Conservation (phyloP, 148 eudicot genomes). For the Limonium bicolor region DNA sequence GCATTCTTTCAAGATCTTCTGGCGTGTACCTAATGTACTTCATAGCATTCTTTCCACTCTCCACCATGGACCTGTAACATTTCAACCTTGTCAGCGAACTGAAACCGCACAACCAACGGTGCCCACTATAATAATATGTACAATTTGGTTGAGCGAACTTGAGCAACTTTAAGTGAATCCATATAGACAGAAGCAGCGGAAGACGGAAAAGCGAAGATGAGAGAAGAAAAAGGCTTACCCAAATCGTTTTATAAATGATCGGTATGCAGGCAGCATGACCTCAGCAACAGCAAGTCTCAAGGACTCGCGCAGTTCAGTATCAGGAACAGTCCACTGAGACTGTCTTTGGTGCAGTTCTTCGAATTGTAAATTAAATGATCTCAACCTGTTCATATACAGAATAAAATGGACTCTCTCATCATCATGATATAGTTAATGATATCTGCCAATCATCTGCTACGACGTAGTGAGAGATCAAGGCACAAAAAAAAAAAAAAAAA, state of each 20-base stretch:
- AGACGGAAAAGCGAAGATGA: too few relatives aligned
- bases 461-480: too few relatives aligned
- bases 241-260: conserved; percentile 89
- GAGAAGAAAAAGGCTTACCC: conserved; percentile 35
- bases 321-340: conserved; percentile 99
- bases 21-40: conserved; percentile 74
- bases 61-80: conserved; percentile 61
- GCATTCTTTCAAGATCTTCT: conserved; percentile 90
- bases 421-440: too few relatives aligned
- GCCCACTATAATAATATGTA: too few relatives aligned
- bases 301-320: conserved; percentile 86
- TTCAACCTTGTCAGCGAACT: too few relatives aligned
- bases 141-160: too few relatives aligned
- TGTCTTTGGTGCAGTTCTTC: conserved; percentile 99
- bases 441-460: conserved; percentile 9
- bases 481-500: too few relatives aligned
- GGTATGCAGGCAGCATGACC: conserved; percentile 85
- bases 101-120: too few relatives aligned
- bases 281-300: conserved; percentile 94
- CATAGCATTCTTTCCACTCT: conserved; percentile 76
- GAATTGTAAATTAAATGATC: conserved; percentile 69
- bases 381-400: conserved; percentile 41
- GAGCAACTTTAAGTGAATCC: too few relatives aligned
- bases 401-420: conserved; percentile 11
- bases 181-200: too few relatives aligned